Percentiles rank a stretch among this genome's conserved stretches.
These are phyloP conservation scores for Chlorella sp. DNA, from an alignment of 139 green algal genomes.

Conservation along the genomic window DNA sequence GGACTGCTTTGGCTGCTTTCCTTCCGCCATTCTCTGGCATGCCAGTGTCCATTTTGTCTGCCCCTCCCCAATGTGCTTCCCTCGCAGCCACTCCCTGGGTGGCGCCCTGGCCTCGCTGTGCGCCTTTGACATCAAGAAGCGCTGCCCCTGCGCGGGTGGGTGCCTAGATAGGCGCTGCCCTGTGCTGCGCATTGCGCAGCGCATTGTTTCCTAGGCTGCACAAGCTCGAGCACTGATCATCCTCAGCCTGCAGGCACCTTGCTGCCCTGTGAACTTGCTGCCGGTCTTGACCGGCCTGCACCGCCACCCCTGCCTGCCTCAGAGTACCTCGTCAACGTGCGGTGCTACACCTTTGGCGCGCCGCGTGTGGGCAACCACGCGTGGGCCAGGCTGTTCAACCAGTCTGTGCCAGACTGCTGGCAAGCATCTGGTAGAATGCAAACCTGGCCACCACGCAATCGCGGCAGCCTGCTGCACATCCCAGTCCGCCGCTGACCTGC, in stretches of 20 bases:
- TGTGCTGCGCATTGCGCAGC: neutral
- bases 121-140: slow-evolving; percentile 47
- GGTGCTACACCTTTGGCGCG: slow-evolving; percentile 68
- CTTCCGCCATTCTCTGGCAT: too few relatives aligned
- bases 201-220: neutral
- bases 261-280: too few relatives aligned
- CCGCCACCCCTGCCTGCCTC: too few relatives aligned
- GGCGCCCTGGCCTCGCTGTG: slow-evolving; percentile 59
- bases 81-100: slow-evolving; percentile 55
- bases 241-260: too few relatives aligned
- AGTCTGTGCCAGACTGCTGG: slow-evolving; percentile 65
- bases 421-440: too few relatives aligned
- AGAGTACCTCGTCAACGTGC: slow-evolving; percentile 1
- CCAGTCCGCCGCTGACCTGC: too few relatives aligned
- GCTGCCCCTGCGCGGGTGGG: neutral
- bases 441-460: too few relatives aligned
- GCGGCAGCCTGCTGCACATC: too few relatives aligned
- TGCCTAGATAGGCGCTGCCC: neutral
- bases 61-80: neutral
- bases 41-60: neutral
- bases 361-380: slow-evolving; percentile 70
- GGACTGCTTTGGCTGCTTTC: too few relatives aligned
- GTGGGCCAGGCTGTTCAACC: slow-evolving; percentile 60
- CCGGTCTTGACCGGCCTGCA: too few relatives aligned
- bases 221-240: too few relatives aligned